Conservation (phyloP, 1,139 yeast species). For the Nakaseomyces uthaithaninus region DNA sequence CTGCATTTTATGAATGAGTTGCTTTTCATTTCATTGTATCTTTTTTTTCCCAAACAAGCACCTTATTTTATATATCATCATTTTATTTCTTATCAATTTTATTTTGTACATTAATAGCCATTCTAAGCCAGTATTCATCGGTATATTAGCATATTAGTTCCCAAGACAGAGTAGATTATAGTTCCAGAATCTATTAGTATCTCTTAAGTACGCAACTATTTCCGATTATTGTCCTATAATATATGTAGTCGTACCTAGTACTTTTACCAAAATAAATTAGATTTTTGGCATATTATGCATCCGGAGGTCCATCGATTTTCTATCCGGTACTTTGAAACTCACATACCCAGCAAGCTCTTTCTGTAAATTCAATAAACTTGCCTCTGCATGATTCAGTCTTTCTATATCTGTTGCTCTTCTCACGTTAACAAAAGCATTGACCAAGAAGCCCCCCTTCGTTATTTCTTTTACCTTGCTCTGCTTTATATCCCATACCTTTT, state of each 20-base stretch:
- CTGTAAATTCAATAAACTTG: constrained; percentile 53
- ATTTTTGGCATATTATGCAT: constrained; percentile 23
- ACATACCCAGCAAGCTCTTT: constrained; percentile 59
- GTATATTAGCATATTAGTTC: neutral
- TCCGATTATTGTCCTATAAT: too few relatives aligned
- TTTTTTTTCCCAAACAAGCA: too few relatives aligned
- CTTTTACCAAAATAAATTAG: constrained; percentile 7
- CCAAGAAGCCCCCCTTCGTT: constrained; percentile 35
- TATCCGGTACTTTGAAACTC: constrained; percentile 63
- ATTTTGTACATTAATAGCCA: neutral
- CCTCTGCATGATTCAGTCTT: constrained; percentile 55
- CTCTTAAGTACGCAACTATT: too few relatives aligned
- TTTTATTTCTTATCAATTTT: too few relatives aligned
- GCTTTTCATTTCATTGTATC: neutral
- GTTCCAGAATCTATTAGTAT: too few relatives aligned
- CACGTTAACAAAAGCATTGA: constrained; percentile 63
- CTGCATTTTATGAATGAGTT: neutral
- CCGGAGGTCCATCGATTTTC: constrained; percentile 74
- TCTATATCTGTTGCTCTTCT: constrained; percentile 71
- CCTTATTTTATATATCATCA: too few relatives aligned
- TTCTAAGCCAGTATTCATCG: neutral
- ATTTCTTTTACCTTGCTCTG: constrained; percentile 21
- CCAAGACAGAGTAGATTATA: too few relatives aligned
- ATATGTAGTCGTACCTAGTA: too few relatives aligned
- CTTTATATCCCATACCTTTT: constrained; percentile 26